Evolutionary conservation across 139 green algal genomes (phyloP).

Genomic region (Monoraphidium neglectum): DNA sequence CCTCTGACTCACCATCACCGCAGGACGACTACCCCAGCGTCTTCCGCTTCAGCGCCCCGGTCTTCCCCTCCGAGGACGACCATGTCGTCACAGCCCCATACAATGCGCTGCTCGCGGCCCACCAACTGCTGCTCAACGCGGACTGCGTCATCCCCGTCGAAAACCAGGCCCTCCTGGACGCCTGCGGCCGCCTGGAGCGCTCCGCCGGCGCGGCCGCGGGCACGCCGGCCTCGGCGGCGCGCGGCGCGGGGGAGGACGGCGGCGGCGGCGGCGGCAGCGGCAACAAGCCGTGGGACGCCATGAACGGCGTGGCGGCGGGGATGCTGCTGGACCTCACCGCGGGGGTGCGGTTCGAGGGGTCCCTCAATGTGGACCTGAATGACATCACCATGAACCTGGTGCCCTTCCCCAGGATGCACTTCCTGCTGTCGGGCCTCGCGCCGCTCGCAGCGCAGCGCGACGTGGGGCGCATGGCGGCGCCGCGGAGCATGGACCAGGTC

Average conservation of each 20-base stretch:
- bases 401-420: conserved; percentile 73
- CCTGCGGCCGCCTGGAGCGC: conserved; percentile 5
- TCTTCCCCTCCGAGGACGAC: conserved; percentile 82
- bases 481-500: conserved; percentile 65
- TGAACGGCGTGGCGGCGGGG: conserved; percentile 79
- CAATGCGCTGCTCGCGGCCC: conserved; percentile 75
- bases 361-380: conserved; percentile 81
- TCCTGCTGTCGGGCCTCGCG: conserved; percentile 69
- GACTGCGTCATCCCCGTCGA: conserved; percentile 85
- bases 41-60: conserved; percentile 66
- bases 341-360: conserved; percentile 72
- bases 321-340: conserved; percentile 81
- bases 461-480: conserved; percentile 30
- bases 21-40: conserved; percentile 79
- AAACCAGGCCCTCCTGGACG: conserved; percentile 81
- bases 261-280: conserved; percentile 3
- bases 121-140: conserved; percentile 67
- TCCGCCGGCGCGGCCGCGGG: neutral
- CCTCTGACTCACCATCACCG: neutral
- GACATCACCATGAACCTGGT: conserved; percentile 88
- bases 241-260: neutral
- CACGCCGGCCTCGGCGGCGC: neutral
- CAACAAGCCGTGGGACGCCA: conserved; percentile 66
- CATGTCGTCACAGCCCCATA: conserved; percentile 88
- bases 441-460: conserved; percentile 52